Conservation (phyloP, 2,329 filamentous ascomycete genomes). For the Orbilia oligospora region DNA sequence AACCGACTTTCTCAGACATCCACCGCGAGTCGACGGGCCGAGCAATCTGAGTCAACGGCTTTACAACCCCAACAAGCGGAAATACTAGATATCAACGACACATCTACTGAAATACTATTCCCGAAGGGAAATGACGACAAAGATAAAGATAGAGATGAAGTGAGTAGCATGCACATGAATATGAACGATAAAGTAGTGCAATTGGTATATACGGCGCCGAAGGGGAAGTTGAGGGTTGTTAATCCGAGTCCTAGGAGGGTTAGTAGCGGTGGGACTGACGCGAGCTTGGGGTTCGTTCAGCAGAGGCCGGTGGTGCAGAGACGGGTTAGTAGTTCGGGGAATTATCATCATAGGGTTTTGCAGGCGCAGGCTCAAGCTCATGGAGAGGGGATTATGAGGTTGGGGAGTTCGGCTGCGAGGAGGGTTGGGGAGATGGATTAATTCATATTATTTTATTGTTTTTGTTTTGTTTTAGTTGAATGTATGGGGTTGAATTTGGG, state of each 20-base stretch:
- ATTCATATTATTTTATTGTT: too few species aligned
- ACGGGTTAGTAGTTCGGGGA: slow-evolving; percentile 47
- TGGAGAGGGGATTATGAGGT: slow-evolving; percentile 40
- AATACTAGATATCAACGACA: slow-evolving; percentile 65
- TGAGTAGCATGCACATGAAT: slow-evolving; percentile 64
- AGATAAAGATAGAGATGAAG: slow-evolving; percentile 64
- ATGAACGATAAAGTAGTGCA: slow-evolving; percentile 70
- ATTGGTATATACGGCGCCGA: slow-evolving; percentile 94
- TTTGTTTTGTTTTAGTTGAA: too few species aligned
- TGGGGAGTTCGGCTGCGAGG: slow-evolving; percentile 4
- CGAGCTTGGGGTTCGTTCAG: slow-evolving; percentile 54
- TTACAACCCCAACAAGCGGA: slow-evolving; percentile 46
- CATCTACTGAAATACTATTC: too few species aligned
- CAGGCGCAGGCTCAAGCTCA: too few species aligned
- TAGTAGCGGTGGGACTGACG: slow-evolving; percentile 60
- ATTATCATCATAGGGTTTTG: not conserved
- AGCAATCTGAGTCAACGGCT: slow-evolving; percentile 4
- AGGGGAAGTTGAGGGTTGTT: slow-evolving; percentile 87
- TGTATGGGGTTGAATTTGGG: too few species aligned
- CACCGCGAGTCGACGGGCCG: slow-evolving; percentile 6
- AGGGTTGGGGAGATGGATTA: too few species aligned
- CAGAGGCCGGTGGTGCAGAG: slow-evolving; percentile 22
- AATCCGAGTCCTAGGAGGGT: slow-evolving; percentile 76
- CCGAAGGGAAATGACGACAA: too few species aligned
- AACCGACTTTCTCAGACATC: slow-evolving; percentile 33